Conservation (phyloP, 768 basidiomycete species). For the Boletus reticulatus region DNA sequence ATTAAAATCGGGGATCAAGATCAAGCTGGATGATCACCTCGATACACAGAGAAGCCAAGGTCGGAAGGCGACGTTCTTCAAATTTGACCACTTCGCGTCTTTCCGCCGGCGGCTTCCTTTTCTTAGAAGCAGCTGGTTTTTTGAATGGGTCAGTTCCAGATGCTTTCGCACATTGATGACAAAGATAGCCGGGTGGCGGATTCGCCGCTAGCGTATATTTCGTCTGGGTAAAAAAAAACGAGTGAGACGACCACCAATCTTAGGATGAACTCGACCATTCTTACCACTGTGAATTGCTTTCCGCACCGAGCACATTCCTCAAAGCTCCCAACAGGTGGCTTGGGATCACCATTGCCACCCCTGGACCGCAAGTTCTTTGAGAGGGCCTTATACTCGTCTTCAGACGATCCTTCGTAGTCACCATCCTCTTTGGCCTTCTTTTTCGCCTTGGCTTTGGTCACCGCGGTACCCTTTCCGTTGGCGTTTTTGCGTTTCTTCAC, state of each 20-base stretch:
- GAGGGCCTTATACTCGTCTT: conserved; percentile 66
- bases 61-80: conserved; percentile 67
- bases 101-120: conserved; percentile 62
- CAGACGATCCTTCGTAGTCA: conserved; percentile 52
- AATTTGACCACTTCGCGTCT: conserved; percentile 66
- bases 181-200: conserved; percentile 74
- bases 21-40: conserved; percentile 41
- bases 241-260: not conserved
- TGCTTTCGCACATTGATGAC: conserved; percentile 78
- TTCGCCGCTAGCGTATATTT: conserved; percentile 80
- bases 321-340: conserved; percentile 76
- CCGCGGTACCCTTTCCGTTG: conserved; percentile 40
- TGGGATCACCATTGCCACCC: conserved; percentile 33
- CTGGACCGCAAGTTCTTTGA: conserved; percentile 47
- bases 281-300: conserved; percentile 85
- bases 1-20: not conserved
- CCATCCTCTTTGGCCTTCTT: conserved; percentile 43
- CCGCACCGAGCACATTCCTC: conserved; percentile 79
- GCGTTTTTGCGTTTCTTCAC: conserved; percentile 56
- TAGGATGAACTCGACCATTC: conserved; percentile 25
- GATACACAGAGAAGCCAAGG: conserved; percentile 79
- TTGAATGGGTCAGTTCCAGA: conserved; percentile 85
- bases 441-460: conserved; percentile 39
- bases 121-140: conserved; percentile 59
- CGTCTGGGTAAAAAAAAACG: conserved; percentile 46